Conservation (phyloP, 129 eudicot species). For the Helianthus tuberosus region DNA sequence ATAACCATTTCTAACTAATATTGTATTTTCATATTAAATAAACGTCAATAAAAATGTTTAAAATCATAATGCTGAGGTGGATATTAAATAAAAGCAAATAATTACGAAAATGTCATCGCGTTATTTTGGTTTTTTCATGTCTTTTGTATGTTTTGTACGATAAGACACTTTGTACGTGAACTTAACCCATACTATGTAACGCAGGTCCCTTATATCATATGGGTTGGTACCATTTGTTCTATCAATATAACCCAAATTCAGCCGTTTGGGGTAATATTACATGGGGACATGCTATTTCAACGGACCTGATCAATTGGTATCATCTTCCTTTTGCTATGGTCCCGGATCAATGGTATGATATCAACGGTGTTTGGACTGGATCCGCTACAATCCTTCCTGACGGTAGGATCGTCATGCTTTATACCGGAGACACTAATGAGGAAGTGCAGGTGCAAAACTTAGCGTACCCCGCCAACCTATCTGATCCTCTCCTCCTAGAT, state of each 20-base stretch:
- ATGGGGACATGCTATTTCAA: conserved; percentile 93
- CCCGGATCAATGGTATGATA: conserved; percentile 82
- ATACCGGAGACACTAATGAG: conserved; percentile 64
- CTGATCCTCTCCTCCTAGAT: conserved; percentile 82
- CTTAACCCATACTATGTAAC: background rate
- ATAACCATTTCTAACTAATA: background rate
- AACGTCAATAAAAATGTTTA: no score
- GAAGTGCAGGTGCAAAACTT: conserved; percentile 78
- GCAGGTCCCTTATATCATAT: conserved; percentile 81
- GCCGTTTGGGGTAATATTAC: conserved; percentile 93
- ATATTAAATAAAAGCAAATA: no score
- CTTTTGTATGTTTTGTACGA: no score
- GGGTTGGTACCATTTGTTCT: conserved; percentile 94
- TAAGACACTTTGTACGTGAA: no score
- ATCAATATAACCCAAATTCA: conserved; percentile 85
- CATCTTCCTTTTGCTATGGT: conserved; percentile 81
- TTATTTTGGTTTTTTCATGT: no score
- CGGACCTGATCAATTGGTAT: conserved; percentile 73
- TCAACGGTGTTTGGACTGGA: conserved; percentile 91
- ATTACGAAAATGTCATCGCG: no score
- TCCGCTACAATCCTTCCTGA: conserved; percentile 85
- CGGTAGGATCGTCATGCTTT: conserved; percentile 75
- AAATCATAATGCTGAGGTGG: no score
- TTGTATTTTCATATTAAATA: no score
- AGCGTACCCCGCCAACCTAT: conserved; percentile 83